Base-by-base conservation (phyloP, 306 rosid genomes). In the Vigna angularis region DNA sequence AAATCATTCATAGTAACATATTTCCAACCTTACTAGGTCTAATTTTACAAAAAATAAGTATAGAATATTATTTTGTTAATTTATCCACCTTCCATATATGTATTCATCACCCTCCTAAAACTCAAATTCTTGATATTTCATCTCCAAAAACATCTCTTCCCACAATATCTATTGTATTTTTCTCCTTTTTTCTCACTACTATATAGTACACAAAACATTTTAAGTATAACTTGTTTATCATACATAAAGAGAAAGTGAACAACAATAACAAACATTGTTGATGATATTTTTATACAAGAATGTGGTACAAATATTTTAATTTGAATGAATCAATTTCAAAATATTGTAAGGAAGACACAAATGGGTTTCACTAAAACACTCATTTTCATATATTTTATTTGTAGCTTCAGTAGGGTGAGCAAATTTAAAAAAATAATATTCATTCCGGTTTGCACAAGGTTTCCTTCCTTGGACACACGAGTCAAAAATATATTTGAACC, bases 301-400 rank as follows among this genome's bases (percentile, higher is more conserved):
- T 24, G 2, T 51, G n/a, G 58, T 52, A 10, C 58, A 52, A 17
- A 17, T 52, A 12, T 26, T 26, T 61, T 28, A 61, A 61, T 61
- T 2, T 2, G 18, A 2, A 28, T 61, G 42, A 6, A 61, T 10
- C 15, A 61, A 61, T 14, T 13, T 12, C 66, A 28, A 14, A 59
- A 59, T 59, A 59, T 59, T 59, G 5, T 26, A 10, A 59, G 66
- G 66, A 61, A 61, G 51, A 18, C 64, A 57, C 5, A 57, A 57
- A 24, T 24, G 36, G 9, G 36, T 24, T 57, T 38, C 64, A 24
- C 36, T 24, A 57, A 57, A 57, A 5, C 64, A 24, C 9, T 57
- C 62, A 13, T 56, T 22, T 56, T 15, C 62, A 56, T 3, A 20
- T 20, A 55, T 55, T 55, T 55, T 55, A 55, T 20, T 55, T 8